Evolutionary conservation across 345 rosid species (phyloP), one percentile per base, ranked within the genome.

Genomic region (Firmiana major): DNA sequence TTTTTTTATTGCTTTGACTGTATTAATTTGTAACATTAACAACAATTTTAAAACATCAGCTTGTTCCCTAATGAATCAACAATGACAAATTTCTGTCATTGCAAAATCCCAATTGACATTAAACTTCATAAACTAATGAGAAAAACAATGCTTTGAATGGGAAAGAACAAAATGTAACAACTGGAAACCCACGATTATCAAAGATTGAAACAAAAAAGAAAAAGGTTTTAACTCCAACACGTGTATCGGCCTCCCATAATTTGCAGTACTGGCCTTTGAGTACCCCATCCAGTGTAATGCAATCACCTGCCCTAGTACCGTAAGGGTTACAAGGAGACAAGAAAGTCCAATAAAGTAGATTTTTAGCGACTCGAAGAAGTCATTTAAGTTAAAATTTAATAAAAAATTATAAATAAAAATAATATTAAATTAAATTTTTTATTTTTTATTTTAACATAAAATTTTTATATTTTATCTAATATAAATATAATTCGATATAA

Each of bases 81-180:
- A 68, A 45, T 45, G n/a, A 21, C 72, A 67, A 43, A 43, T 43
- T 67, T 67, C 28, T 67, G 36, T 70, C 43, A 70, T 3, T 71
- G 42, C 21, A 19, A 45, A 67, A 67, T 67, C 72, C 72, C 54
- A 43, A 43, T 67, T 68, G 54, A 45, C 55, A 15, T 67, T 6
- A 36, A 43, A 45, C 28, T 67, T 45, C 34, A 12, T 66, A 66
- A 67, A 67, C 34, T 67, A 67, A 67, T 12, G 54, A 67, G n/a
- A 34, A 2, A 24, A 66, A 31, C 1, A 48, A 63, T 31, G 5
- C 26, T 31, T 5, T 16, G 1, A 12, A 7, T 0, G 4, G 3
- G 12, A 63, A 63, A 19, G 5, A 31, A 67, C 66, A 81, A 81
- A 74, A 74, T 21, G 58, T 31, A 63, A 82, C 81, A 71, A 75